phyloP scores from a whole-genome alignment of 108 stramenopile species.

The Cylindrotheca closterium region DNA sequence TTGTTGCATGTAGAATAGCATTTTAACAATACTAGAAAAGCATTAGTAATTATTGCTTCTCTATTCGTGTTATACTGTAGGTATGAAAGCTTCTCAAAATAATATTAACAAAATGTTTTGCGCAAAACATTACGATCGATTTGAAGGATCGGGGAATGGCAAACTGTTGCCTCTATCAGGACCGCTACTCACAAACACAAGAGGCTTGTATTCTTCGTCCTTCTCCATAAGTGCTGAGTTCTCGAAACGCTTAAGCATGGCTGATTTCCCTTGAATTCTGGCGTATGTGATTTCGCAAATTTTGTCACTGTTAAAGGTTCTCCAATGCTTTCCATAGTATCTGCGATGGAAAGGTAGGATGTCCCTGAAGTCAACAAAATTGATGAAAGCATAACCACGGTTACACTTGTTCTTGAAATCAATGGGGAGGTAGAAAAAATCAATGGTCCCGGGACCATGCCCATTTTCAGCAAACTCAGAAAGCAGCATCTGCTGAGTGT shows the following conservation, averaged over 20 bases:
- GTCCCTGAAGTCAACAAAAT: constrained; percentile 90
- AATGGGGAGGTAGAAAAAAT: constrained; percentile 99
- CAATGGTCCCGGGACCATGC: constrained; percentile 90
- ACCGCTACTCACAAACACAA: constrained; percentile 75
- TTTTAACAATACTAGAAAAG: no score
- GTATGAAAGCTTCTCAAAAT: background rate
- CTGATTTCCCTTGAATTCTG: constrained; percentile 96
- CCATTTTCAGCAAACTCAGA: constrained; percentile 88
- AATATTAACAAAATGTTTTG: background rate
- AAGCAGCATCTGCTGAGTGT: constrained; percentile 97
- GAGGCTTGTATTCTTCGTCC: constrained; percentile 95
- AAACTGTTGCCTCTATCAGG: constrained; percentile 52
- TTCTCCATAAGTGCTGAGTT: constrained; percentile 98
- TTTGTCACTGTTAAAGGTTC: constrained; percentile 97
- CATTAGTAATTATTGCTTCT: no score
- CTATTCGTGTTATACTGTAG: no score
- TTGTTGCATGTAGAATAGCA: no score
- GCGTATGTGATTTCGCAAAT: constrained; percentile 98
- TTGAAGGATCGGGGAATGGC: constrained; percentile 40
- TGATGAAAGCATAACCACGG: constrained; percentile 98
- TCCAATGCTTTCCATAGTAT: constrained; percentile 94
- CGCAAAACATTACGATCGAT: background rate
- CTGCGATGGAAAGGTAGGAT: constrained; percentile 87
- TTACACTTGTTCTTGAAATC: constrained; percentile 99
- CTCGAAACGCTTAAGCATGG: constrained; percentile 98